Percentiles rank a stretch among this genome's conserved stretches.
Evolutionary conservation across 345 rosid genomes (phyloP).

Genomic region (Gossypium mustelinum): DNA sequence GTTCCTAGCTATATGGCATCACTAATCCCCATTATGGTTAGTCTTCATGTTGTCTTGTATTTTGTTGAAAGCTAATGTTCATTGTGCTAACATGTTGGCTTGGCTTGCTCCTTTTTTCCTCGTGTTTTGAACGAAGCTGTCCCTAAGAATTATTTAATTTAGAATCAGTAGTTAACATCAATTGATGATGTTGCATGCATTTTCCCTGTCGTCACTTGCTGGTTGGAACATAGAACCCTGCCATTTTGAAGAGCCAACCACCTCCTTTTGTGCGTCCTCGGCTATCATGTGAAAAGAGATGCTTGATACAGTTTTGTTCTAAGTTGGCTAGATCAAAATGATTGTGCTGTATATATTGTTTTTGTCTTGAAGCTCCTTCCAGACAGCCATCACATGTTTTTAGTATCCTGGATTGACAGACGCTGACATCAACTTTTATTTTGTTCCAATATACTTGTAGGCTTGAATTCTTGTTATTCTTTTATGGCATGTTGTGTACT

Average conservation of each 20-base stretch:
- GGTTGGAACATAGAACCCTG: not conserved
- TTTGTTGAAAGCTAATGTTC: not conserved
- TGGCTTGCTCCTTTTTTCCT: not conserved
- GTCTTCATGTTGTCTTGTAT: not conserved
- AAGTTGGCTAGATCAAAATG: not conserved
- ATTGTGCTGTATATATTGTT: not conserved
- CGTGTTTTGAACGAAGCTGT: not conserved
- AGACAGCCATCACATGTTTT: not conserved
- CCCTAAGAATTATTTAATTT: not conserved
- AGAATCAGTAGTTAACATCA: not conserved
- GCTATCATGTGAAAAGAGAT: not conserved
- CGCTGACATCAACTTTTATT: not conserved
- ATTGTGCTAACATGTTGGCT: not conserved
- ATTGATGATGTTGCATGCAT: not conserved
- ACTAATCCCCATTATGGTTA: not conserved
- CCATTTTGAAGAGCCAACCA: not conserved
- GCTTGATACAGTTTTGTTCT: not conserved
- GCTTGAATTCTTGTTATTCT: not conserved
- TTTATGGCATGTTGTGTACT: not conserved
- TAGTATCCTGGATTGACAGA: not conserved
- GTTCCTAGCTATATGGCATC: not conserved
- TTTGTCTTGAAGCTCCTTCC: not conserved
- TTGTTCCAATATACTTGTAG: not conserved
- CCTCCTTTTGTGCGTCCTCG: not conserved
- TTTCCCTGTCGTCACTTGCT: not conserved